phyloP scores from a whole-genome alignment of 148 eudicot species.

The Rhododendron griersonianum region DNA sequence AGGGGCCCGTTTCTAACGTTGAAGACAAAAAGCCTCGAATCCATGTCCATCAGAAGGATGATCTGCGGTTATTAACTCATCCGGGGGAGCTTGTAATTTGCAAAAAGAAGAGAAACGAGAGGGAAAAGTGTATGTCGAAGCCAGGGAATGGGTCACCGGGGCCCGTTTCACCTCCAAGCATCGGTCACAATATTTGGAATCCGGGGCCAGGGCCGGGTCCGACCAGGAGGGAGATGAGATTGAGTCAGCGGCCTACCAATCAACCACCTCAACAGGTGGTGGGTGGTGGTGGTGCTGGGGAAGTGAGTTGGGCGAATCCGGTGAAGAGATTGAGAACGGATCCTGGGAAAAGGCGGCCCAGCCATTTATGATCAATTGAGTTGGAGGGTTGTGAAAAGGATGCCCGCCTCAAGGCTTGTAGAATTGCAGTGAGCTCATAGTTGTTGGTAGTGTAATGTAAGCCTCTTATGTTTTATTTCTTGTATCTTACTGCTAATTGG shows the following conservation, averaged over 20 bases:
- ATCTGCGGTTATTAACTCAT: constrained; percentile 49
- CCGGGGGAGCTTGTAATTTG: constrained; percentile 93
- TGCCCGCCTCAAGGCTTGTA: constrained; percentile 20
- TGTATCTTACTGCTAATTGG: background rate
- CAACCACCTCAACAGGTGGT: constrained; percentile 48
- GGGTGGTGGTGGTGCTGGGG: constrained; percentile 36
- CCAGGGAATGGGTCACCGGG: constrained; percentile 55
- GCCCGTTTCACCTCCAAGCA: constrained; percentile 69
- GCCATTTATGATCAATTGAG: constrained; percentile 44
- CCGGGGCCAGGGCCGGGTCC: constrained; percentile 44
- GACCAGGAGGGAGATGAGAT: constrained; percentile 7
- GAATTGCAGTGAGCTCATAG: constrained; percentile 19
- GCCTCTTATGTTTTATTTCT: background rate
- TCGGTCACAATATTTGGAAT: constrained; percentile 48
- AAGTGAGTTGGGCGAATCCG: constrained; percentile 84
- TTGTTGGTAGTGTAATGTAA: background rate
- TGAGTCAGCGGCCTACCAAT: constrained; percentile 23
- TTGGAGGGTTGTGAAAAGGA: constrained; percentile 9
- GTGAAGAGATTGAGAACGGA: constrained; percentile 86
- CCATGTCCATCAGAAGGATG: constrained; percentile 22
- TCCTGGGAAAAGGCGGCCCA: constrained; percentile 75
- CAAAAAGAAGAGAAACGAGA: constrained; percentile 86
- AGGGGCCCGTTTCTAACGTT: constrained; percentile 23
- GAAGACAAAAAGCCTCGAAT: constrained; percentile 37
- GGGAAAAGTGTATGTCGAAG: constrained; percentile 55